phyloP scores from a whole-genome alignment of 2,329 filamentous ascomycete species.

The Venturia oleaginea region DNA sequence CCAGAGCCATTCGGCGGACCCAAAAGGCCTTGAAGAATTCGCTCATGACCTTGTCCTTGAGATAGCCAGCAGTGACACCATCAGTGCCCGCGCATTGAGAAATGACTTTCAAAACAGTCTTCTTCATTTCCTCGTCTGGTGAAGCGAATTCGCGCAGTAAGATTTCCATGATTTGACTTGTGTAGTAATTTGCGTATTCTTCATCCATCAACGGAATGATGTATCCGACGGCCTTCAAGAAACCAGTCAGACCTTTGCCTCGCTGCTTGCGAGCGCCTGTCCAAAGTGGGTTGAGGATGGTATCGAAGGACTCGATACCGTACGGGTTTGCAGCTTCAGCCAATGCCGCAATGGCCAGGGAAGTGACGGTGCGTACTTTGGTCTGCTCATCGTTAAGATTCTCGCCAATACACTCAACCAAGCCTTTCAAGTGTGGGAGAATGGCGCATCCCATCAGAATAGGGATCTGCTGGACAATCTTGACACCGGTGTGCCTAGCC shows the following conservation, averaged over 20 bases:
- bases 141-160: slow-evolving; percentile 91
- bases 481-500: slow-evolving; percentile 93
- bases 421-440: slow-evolving; percentile 84
- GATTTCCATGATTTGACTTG: slow-evolving; percentile 97
- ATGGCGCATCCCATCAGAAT: slow-evolving; percentile 98
- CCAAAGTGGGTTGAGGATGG: slow-evolving; percentile 95
- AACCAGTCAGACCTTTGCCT: slow-evolving; percentile 90
- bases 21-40: slow-evolving; percentile 99
- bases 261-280: slow-evolving; percentile 92
- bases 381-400: slow-evolving; percentile 97
- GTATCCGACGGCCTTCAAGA: slow-evolving; percentile 93
- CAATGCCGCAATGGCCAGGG: slow-evolving; percentile 85
- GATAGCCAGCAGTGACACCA: slow-evolving; percentile 86
- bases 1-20: slow-evolving; percentile 92
- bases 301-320: slow-evolving; percentile 97
- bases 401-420: slow-evolving; percentile 92
- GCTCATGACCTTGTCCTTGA: slow-evolving; percentile 88
- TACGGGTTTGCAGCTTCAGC: slow-evolving; percentile 96
- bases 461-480: slow-evolving; percentile 97
- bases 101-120: slow-evolving; percentile 94
- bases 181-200: slow-evolving; percentile 99
- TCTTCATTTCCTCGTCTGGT: slow-evolving; percentile 99
- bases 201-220: slow-evolving; percentile 99
- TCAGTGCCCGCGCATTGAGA: slow-evolving; percentile 92
- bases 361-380: slow-evolving; percentile 93